Base-by-base conservation (phyloP, 2,329 filamentous ascomycete species). In the Sporothrix sp. region DNA sequence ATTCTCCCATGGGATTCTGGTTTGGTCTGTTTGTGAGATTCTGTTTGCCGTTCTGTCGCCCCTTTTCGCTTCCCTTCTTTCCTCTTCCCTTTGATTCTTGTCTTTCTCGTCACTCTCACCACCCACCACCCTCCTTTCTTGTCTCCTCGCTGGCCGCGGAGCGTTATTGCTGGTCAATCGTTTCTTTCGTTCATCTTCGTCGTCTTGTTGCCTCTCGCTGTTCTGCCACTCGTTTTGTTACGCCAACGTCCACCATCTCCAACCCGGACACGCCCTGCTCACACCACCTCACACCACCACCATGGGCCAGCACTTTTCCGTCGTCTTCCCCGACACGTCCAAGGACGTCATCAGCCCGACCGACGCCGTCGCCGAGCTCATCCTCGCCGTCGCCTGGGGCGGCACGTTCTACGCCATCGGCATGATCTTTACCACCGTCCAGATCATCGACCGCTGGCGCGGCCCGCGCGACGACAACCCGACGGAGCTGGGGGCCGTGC, bases 401-500 rank as follows among this genome's bases (percentile, higher is more conserved):
- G 50, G 54, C 42, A 25, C 44, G 4, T 16, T 54, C 11, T 61
- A 61, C 35, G 57, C 32, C 30, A 55, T 60, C 18, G 59, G 50
- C 45, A 61, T 61, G 56, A 53, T 61, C 47, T 61, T 58, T 38
- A 61, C 60, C 3, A 32, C 50, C 1, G 7, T 54, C 32, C 48
- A 57, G 27, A 54, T 61, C 39, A 57, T 61, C n/a, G 60, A 61
- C 52, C 56, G 60, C 28, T 61, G 60, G 60, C 53, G 58, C 27
- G 60, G 60, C 3, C 55, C 56, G 9, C 55, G 57, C 7, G 58
- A 61, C 39, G 59, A 59, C 16, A 56, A 52, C 7, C 48, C 52
- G 3, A 59, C 58, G 2, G 43, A 48, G 23, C 49, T 59, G 27
- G 28, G 50, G 8, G 53, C 56, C 1, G 51, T 60, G 8, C 14